Conservation (phyloP, 2,329 filamentous ascomycete species). For the Fusarium sarcochroum region DNA sequence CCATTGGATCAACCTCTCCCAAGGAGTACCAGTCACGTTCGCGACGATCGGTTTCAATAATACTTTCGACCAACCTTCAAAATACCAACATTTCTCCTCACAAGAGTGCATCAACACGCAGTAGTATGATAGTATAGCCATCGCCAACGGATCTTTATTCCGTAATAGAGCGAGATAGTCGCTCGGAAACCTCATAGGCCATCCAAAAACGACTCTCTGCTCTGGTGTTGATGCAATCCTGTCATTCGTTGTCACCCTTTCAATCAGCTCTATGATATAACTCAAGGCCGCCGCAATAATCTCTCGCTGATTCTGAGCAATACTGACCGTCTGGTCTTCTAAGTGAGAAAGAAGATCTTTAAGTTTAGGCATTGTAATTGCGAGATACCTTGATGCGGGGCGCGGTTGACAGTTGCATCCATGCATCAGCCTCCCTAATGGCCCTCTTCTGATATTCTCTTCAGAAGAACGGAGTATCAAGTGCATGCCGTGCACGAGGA, state of each 20-base stretch:
- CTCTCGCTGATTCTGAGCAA: background rate
- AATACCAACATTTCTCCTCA: conserved; percentile 13
- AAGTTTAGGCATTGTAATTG: background rate
- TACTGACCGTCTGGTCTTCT: background rate
- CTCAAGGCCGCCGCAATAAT: background rate
- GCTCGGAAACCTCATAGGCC: conserved; percentile 12
- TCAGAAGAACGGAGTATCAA: conserved; percentile 9
- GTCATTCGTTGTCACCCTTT: background rate
- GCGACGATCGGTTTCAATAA: conserved; percentile 5
- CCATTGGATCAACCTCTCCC: conserved; percentile 15
- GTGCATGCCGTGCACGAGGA: conserved; percentile 17
- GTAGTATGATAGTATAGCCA: conserved; percentile 13
- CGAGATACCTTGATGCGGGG: background rate
- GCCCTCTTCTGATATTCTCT: conserved; percentile 7
- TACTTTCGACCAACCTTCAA: conserved; percentile 5
- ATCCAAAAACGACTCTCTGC: conserved; percentile 17
- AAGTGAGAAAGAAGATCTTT: background rate
- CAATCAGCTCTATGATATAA: background rate
- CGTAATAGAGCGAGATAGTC: conserved; percentile 5
- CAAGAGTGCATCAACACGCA: conserved; percentile 13
- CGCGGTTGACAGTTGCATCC: conserved; percentile 1
- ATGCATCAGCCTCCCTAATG: conserved; percentile 5
- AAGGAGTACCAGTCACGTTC: background rate
- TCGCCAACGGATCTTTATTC: background rate
- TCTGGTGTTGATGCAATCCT: conserved; percentile 1